Evolutionary conservation across 768 basidiomycete species (phyloP), one percentile per base, ranked within the genome.

Genomic region (Suillus bovinus): DNA sequence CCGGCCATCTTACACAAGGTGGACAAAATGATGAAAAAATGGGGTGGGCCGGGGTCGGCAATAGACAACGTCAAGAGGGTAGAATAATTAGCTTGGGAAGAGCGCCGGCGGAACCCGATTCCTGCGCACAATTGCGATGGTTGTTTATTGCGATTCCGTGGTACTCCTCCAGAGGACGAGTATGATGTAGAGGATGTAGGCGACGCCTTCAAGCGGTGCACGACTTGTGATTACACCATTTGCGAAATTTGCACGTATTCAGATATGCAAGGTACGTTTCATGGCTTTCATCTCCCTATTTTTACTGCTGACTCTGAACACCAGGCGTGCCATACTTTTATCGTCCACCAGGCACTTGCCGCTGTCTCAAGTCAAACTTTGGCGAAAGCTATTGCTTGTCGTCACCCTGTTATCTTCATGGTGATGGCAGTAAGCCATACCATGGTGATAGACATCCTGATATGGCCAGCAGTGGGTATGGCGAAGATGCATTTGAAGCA

Each of bases 11-110:
- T 68, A 13, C 63, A 66, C 16, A 56, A 63, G 44, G 7, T 68
- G 14, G 64, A 69, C 27, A 68, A 63, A 39, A 31, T 62, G 52
- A 41, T 67, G 64, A 66, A 65, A 46, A 50, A 66, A 46, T 38
- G 58, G 20, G 46, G 64, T 42, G 60, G 55, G 38, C 64, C 64
- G 11, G 50, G 50, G 11, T 33, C 50, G 20, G 13, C 10, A 2
- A 31, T 52, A 31, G 50, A 31, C 20, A 33, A 0, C 11, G 13
- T 52, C 31, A 7, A 13, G n/a, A 13, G 3, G 50, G 31, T 50
- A 5, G 29, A 20, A 29, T 10, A 52, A 33, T 13, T 31, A 11
- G 31, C 29, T 50, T 50, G 49, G 49, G 17, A 50, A 50, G 49
- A 50, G 17, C 49, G 29, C 20, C 49, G 10, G 29, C 27, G 29